Conservation (phyloP, 1,284 basidiomycete genomes). For the Pseudozyma sp. region DNA sequence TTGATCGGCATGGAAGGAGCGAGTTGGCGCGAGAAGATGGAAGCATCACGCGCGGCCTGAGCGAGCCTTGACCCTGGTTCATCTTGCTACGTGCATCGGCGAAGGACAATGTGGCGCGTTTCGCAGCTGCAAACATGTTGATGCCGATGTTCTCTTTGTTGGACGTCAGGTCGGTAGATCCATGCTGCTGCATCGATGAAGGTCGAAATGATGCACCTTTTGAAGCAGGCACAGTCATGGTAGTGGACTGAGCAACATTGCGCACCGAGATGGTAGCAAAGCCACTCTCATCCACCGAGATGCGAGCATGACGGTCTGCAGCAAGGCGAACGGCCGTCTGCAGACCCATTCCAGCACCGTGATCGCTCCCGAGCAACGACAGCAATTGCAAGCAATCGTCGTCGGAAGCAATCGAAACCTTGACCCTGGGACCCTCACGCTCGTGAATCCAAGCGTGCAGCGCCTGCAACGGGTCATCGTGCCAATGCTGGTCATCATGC, state of each 20-base stretch:
- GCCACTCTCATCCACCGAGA: slow-evolving; percentile 20
- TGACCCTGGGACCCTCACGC: slow-evolving; percentile 11
- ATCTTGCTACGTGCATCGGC: neutral
- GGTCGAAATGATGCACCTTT: neutral
- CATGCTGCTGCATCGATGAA: neutral
- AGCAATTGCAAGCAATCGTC: slow-evolving; percentile 46
- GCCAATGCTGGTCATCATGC: slow-evolving; percentile 9
- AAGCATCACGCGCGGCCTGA: slow-evolving; percentile 8
- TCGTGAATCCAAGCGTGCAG: slow-evolving; percentile 47
- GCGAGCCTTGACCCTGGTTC: neutral
- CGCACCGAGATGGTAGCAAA: slow-evolving; percentile 22
- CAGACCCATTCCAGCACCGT: slow-evolving; percentile 9
- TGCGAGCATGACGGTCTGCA: slow-evolving; percentile 28
- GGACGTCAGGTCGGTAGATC: neutral
- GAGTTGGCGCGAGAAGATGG: slow-evolving; percentile 15
- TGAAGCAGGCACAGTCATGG: neutral
- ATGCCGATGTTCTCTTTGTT: slow-evolving; percentile 19
- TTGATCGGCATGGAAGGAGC: slow-evolving; percentile 23
- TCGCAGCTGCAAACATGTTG: slow-evolving; percentile 10
- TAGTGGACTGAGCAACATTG: neutral
- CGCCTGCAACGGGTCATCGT: slow-evolving; percentile 42
- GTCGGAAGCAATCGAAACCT: slow-evolving; percentile 45
- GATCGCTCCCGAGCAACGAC: slow-evolving; percentile 12
- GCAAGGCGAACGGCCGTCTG: slow-evolving; percentile 21
- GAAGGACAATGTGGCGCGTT: slow-evolving; percentile 1